Evolutionary conservation across 345 rosid genomes (phyloP).

Genomic region (Pseudoturritis turrita): DNA sequence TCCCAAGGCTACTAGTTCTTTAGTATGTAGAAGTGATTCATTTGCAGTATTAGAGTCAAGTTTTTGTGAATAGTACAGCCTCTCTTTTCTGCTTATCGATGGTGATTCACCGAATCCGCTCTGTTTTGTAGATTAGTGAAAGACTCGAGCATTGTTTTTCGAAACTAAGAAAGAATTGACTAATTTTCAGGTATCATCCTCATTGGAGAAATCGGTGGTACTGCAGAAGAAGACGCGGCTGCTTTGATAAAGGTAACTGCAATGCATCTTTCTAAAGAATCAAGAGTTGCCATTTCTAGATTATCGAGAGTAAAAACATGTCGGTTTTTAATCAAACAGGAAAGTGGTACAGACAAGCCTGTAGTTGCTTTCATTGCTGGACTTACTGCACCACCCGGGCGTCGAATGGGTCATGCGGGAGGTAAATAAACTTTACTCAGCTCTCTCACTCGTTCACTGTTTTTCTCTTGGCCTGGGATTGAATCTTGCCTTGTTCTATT

Average conservation of each 20-base stretch:
- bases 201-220: conserved; percentile 97
- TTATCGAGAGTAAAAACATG: neutral
- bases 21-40: neutral
- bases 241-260: conserved; percentile 64
- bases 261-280: neutral
- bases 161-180: neutral
- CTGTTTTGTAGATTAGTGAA: neutral
- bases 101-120: neutral
- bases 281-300: neutral
- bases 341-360: conserved; percentile 89
- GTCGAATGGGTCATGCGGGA: conserved; percentile 99
- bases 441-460: neutral
- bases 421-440: conserved; percentile 40
- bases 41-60: neutral
- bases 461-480: neutral
- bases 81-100: neutral
- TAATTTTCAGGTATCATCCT: conserved; percentile 64
- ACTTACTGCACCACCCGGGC: conserved; percentile 95
- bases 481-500: neutral
- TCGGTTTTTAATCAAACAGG: conserved; percentile 47
- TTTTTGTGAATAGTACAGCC: neutral
- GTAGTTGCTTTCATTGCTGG: conserved; percentile 98
- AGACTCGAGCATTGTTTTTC: neutral
- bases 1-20: neutral
- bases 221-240: conserved; percentile 99